phyloP scores from a whole-genome alignment of 2,329 filamentous ascomycete species.

The Venturia aucupariae region DNA sequence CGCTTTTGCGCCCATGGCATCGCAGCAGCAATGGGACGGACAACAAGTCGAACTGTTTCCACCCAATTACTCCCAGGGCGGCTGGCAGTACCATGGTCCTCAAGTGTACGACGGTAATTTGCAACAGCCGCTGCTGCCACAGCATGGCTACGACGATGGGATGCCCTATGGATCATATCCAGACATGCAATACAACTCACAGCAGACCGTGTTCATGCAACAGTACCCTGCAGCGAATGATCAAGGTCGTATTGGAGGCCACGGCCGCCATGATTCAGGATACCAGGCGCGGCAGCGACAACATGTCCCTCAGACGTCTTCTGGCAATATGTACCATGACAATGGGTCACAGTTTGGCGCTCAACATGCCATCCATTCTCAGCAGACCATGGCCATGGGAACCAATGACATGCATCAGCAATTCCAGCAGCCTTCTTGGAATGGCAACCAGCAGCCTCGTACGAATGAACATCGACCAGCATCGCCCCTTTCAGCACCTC shows the following conservation, averaged over 20 bases:
- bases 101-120: not conserved
- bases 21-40: not conserved
- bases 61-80: not conserved
- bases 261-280: not conserved
- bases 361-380: not conserved
- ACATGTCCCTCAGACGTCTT: not conserved
- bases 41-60: not conserved
- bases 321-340: not conserved
- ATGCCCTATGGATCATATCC: not conserved
- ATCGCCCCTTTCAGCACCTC: not conserved
- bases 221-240: not conserved
- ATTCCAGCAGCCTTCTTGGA: not conserved
- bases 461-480: not conserved
- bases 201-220: not conserved
- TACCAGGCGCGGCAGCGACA: not conserved
- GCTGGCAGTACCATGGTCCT: not conserved
- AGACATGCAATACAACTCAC: not conserved
- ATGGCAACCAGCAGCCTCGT: not conserved
- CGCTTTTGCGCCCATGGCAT: not conserved
- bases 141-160: not conserved
- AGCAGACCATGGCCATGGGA: not conserved
- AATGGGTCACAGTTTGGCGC: not conserved
- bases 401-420: not conserved
- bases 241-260: not conserved
- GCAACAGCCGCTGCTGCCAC: not conserved